Base-by-base conservation (phyloP, 306 rosid species). In the Trifolium repens region DNA sequence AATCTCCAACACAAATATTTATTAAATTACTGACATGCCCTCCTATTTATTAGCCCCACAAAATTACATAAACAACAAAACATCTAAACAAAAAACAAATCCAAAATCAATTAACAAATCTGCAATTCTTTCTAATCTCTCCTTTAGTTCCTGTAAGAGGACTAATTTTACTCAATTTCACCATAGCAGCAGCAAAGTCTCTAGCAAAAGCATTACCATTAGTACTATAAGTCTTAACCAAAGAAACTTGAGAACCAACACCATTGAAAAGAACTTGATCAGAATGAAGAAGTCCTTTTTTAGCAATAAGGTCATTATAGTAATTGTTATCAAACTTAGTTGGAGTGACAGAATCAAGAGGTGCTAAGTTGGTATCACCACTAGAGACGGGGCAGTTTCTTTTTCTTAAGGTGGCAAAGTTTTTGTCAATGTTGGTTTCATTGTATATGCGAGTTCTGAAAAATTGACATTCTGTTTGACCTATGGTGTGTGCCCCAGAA, bases 401-500 rank as follows among this genome's bases (percentile, higher is more conserved):
- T 40, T 13, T 74, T 37, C 86, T 84, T 0, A 78, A 57, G 39
- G 85, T 17, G 34, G 96, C 96, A 7, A 94, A 88, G 32, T 1
- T 16, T 1, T 84, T 13, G 47, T 87, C 84, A 34, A 90, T 87
- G 81, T 91, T 91, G 78, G 91, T 55, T 5, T 89, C 92, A 52
- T 91, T 91, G 89, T 88, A 87, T 2, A 91, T 83, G 47, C 91
- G 89, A 19, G 0, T 62, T 61, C 86, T 80, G 84, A 94, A 94
- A 22, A 78, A 50, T 26, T 16, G 57, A 52, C 98, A 94, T n/a
- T 78, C 77, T 0, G 84, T 71, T 19, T 67, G 76, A 27, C 97
- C 98, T 26, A 91, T 76, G 7, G 89, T 87, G 85, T 94, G 98
- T 46, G 42, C 89, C 0, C 97, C 97, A 2, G 96, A 93, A 57